These are phyloP conservation scores for Tinospora cordifolia DNA, from an alignment of 164 flowering plant genomes.

Conservation along the genomic window DNA sequence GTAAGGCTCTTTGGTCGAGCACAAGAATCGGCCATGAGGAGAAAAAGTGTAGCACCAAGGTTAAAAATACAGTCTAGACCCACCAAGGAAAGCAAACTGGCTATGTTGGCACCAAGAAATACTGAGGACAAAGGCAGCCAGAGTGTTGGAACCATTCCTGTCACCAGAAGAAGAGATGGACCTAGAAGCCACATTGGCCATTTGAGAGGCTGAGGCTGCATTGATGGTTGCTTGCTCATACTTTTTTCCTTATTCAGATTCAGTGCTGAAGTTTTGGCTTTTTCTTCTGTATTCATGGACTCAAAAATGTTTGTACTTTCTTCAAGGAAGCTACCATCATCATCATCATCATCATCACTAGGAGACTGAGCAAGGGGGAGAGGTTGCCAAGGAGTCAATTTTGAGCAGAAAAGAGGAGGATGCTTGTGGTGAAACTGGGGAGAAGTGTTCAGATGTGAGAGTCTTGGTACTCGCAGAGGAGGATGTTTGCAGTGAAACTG, in stretches of 20 bases:
- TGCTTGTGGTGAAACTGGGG: conserved; percentile 17
- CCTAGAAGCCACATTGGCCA: conserved; percentile 94
- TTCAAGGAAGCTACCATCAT: conserved; percentile 22
- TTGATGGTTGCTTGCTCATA: conserved; percentile 15
- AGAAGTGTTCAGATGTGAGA: conserved; percentile 9
- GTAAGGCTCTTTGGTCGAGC: conserved; percentile 41
- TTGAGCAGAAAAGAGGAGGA: conserved; percentile 34
- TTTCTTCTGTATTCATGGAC: conserved; percentile 31
- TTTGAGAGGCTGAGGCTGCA: conserved; percentile 40
- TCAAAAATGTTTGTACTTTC: conserved; percentile 47
- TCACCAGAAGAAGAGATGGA: conserved; percentile 58
- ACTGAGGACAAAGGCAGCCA: conserved; percentile 84
- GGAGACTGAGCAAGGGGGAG: conserved; percentile 52
- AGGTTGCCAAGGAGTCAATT: conserved; percentile 57
- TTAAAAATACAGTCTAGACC: conserved; percentile 88
- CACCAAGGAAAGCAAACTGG: conserved; percentile 72
- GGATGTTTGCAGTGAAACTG: conserved; percentile 14
- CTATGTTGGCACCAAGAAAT: conserved; percentile 74
- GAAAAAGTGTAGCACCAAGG: conserved; percentile 78
- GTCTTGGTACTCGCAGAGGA: conserved; percentile 20
- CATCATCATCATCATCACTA: conserved; percentile 21
- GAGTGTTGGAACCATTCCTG: conserved; percentile 81
- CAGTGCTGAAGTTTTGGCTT: conserved; percentile 20
- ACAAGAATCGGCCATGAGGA: conserved; percentile 82
- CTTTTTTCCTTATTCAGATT: conserved; percentile 10